These are phyloP conservation scores for Austroboletus eburneus DNA, from an alignment of 768 basidiomycete species.

Conservation along the genomic window DNA sequence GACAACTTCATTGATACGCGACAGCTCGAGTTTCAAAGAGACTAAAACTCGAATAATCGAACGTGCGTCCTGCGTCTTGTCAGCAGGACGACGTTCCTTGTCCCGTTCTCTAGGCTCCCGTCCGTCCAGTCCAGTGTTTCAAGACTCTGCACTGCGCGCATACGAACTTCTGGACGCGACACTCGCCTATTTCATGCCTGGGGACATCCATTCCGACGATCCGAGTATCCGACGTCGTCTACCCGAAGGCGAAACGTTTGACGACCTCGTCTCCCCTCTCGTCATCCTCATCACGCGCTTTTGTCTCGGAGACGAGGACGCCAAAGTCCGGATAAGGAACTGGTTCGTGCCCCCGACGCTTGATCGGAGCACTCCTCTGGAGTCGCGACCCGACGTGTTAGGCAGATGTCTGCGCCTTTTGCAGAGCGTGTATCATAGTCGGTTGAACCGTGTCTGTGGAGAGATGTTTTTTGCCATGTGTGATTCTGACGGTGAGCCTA, in stretches of 20 bases:
- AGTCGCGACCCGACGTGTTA: slow-evolving; percentile 66
- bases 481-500: slow-evolving; percentile 60
- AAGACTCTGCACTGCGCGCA: slow-evolving; percentile 58
- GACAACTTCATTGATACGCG: slow-evolving; percentile 9
- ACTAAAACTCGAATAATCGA: slow-evolving; percentile 22
- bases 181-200: slow-evolving; percentile 63
- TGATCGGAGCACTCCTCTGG: slow-evolving; percentile 76
- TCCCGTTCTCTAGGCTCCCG: slow-evolving; percentile 47
- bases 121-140: slow-evolving; percentile 24
- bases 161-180: slow-evolving; percentile 64
- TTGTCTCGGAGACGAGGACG: slow-evolving; percentile 57
- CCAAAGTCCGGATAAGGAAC: slow-evolving; percentile 53
- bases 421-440: slow-evolving; percentile 64
- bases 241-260: slow-evolving; percentile 50
- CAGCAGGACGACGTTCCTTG: slow-evolving; percentile 28
- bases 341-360: slow-evolving; percentile 73
- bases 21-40: slow-evolving; percentile 17
- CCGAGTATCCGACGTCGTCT: slow-evolving; percentile 46
- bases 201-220: slow-evolving; percentile 60
- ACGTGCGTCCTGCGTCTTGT: slow-evolving; percentile 25
- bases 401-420: slow-evolving; percentile 81
- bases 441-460: slow-evolving; percentile 73
- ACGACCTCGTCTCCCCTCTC: slow-evolving; percentile 76
- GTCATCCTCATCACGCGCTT: slow-evolving; percentile 71
- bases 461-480: slow-evolving; percentile 86